Evolutionary conservation across 371 early-diverging fungal species (phyloP).

Genomic region (Apophysomyces ossiformis): DNA sequence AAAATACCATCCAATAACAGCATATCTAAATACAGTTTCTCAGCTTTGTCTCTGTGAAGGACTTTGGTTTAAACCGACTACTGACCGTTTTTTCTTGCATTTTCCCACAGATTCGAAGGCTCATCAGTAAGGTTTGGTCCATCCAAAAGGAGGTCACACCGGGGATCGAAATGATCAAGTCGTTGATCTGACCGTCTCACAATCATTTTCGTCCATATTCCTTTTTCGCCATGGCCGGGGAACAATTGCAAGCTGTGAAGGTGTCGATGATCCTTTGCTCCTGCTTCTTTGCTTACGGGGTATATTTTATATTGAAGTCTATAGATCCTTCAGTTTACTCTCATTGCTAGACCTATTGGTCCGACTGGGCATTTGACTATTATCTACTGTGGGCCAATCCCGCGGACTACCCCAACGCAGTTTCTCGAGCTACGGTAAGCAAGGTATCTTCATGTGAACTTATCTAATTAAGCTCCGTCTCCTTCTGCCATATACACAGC

Average conservation of each 20-base stretch:
- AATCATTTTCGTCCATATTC: not conserved
- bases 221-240: slow-evolving; percentile 29
- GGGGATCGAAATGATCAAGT: too few species aligned
- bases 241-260: slow-evolving; percentile 48
- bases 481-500: slow-evolving; percentile 18
- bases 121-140: too few species aligned
- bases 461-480: not conserved
- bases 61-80: too few species aligned
- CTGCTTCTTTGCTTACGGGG: slow-evolving; percentile 56
- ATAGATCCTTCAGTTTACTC: not conserved
- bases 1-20: too few species aligned
- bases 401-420: slow-evolving; percentile 46
- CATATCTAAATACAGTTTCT: too few species aligned
- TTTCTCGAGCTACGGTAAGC: slow-evolving; percentile 48
- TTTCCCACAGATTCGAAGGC: too few species aligned
- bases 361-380: slow-evolving; percentile 56
- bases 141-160: too few species aligned
- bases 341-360: slow-evolving; percentile 46
- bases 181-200: too few species aligned
- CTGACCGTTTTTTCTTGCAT: too few species aligned
- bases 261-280: slow-evolving; percentile 52
- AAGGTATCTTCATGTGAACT: not conserved
- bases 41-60: too few species aligned
- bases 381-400: slow-evolving; percentile 52
- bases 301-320: slow-evolving; percentile 19